These are phyloP conservation scores for Pestalotiopsis sp. DNA, from an alignment of 2,329 filamentous ascomycete genomes.

Conservation along the genomic window DNA sequence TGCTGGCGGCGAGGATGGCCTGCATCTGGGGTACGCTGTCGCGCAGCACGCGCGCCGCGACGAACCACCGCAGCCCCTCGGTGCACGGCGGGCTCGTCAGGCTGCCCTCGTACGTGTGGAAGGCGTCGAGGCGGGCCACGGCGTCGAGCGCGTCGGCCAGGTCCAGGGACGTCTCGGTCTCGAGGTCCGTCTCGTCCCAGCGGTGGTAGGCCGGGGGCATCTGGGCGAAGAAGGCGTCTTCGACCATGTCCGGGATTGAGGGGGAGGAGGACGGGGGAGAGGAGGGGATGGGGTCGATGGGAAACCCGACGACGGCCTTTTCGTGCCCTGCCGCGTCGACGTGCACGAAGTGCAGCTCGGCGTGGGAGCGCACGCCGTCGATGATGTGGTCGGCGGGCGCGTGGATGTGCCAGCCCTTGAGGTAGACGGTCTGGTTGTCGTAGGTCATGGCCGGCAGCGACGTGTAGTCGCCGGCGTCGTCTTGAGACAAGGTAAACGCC, in stretches of 20 bases:
- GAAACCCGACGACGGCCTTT: slow-evolving; percentile 47
- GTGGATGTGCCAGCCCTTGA: slow-evolving; percentile 55
- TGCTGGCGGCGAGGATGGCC: slow-evolving; percentile 44
- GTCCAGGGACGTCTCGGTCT: slow-evolving; percentile 25
- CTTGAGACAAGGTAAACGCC: slow-evolving; percentile 41
- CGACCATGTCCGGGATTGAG: slow-evolving; percentile 28
- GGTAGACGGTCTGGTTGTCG: slow-evolving; percentile 48
- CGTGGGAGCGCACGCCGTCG: slow-evolving; percentile 41
- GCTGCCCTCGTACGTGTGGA: slow-evolving; percentile 51
- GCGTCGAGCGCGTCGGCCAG: slow-evolving; percentile 35
- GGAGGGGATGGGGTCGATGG: slow-evolving; percentile 38
- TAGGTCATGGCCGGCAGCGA: slow-evolving; percentile 43
- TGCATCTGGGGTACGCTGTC: slow-evolving; percentile 50
- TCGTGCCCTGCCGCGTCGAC: slow-evolving; percentile 42
- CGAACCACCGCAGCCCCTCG: slow-evolving; percentile 48
- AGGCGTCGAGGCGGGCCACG: slow-evolving; percentile 42
- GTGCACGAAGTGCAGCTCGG: slow-evolving; percentile 53
- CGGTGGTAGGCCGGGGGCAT: not conserved
- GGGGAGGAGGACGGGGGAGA: not conserved
- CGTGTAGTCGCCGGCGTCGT: slow-evolving; percentile 35
- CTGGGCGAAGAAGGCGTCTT: slow-evolving; percentile 37
- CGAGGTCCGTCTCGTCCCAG: slow-evolving; percentile 18
- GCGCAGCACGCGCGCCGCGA: slow-evolving; percentile 29
- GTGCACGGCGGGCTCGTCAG: slow-evolving; percentile 49
- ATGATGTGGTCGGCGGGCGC: slow-evolving; percentile 52